Conservation (phyloP, 176 grass and related monocot species). For the Avena eriantha region DNA sequence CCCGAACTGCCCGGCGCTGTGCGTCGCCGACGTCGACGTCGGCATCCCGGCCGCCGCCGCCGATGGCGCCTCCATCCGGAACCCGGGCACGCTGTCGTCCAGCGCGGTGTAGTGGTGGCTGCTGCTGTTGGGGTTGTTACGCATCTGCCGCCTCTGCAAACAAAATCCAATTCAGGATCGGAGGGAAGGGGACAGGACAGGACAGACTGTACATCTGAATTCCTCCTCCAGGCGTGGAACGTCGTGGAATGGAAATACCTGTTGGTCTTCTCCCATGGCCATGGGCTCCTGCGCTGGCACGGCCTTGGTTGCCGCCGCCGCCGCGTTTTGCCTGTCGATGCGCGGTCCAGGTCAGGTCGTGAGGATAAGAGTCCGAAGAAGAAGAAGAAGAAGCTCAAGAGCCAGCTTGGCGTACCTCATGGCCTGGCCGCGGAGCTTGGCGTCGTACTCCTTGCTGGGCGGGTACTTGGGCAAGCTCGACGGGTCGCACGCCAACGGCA, state of each 20-base stretch:
- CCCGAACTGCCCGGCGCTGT: conserved; percentile 58
- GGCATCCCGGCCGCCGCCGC: conserved; percentile 15
- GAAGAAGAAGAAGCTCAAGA: neutral
- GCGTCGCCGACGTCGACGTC: conserved; percentile 45
- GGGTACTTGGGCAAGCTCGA: conserved; percentile 75
- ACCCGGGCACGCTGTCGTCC: conserved; percentile 66
- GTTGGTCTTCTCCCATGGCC: conserved; percentile 34
- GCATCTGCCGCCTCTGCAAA: conserved; percentile 53
- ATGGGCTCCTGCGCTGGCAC: conserved; percentile 45
- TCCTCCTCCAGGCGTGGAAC: neutral
- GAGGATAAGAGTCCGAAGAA: neutral
- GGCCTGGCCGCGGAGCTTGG: conserved; percentile 62
- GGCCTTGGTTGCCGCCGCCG: conserved; percentile 47
- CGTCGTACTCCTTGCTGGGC: conserved; percentile 80
- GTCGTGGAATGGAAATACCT: conserved; percentile 41
- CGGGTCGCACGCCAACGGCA: conserved; percentile 67
- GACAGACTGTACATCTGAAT: neutral
- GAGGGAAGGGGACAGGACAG: neutral
- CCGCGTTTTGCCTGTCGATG: conserved; percentile 59
- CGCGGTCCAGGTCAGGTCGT: neutral
- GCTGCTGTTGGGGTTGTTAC: conserved; percentile 49
- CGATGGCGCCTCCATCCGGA: conserved; percentile 59
- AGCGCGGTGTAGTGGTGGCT: conserved; percentile 63
- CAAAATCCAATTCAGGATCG: neutral
- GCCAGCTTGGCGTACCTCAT: conserved; percentile 27